phyloP scores from a whole-genome alignment of 371 early-diverging fungal species.

The Rhizopus delemar region DNA sequence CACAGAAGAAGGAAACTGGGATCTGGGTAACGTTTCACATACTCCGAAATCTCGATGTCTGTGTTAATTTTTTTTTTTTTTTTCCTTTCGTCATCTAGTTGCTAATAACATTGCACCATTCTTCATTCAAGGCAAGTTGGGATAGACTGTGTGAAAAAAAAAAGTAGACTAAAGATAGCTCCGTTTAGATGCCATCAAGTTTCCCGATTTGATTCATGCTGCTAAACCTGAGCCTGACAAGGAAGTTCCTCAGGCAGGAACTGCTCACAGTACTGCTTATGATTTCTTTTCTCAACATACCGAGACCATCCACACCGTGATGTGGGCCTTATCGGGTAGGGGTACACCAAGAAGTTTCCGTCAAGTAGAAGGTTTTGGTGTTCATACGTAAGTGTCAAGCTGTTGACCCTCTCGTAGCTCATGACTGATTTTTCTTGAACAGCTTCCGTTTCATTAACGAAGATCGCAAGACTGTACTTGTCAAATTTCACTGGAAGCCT shows the following conservation, averaged over 20 bases:
- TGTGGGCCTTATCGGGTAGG: constrained; percentile 52
- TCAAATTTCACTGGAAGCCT: constrained; percentile 61
- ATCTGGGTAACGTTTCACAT: constrained; percentile 18
- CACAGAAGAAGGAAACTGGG: constrained; percentile 62
- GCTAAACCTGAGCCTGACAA: constrained; percentile 51
- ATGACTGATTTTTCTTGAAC: not conserved
- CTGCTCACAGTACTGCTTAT: constrained; percentile 54
- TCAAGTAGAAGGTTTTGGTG: constrained; percentile 51
- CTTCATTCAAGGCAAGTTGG: constrained; percentile 34
- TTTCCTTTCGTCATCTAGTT: constrained; percentile 18
- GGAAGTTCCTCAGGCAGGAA: constrained; percentile 51
- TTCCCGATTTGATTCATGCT: constrained; percentile 56
- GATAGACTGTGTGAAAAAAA: not conserved
- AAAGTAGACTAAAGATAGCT: not conserved
- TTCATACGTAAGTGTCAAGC: constrained; percentile 29
- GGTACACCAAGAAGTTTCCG: constrained; percentile 46
- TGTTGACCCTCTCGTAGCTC: too few species aligned
- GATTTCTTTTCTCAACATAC: constrained; percentile 55
- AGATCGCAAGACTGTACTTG: constrained; percentile 38
- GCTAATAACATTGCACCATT: constrained; percentile 56
- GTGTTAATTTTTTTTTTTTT: not conserved
- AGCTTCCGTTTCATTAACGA: constrained; percentile 52
- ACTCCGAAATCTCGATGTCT: not conserved
- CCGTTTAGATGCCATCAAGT: constrained; percentile 45
- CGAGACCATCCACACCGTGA: constrained; percentile 47